These are phyloP conservation scores for Serendipita sp. DNA, from an alignment of 768 basidiomycete genomes.

Conservation along the genomic window DNA sequence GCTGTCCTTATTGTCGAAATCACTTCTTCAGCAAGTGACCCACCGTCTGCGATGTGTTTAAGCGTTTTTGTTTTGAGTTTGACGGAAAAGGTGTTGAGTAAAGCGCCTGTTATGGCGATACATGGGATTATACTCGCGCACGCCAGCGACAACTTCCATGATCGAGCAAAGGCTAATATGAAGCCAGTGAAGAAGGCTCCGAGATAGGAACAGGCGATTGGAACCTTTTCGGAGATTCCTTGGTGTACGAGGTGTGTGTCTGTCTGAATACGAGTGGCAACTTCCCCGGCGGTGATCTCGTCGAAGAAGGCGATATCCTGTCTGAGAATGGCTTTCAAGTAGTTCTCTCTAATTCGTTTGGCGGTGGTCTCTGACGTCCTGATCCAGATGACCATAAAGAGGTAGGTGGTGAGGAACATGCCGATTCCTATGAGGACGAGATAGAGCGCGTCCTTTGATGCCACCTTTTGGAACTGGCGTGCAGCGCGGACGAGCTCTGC, in stretches of 20 bases:
- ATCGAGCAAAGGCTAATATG: constrained; percentile 40
- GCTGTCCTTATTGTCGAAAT: constrained; percentile 79
- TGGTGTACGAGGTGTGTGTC: constrained; percentile 83
- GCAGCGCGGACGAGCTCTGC: constrained; percentile 22
- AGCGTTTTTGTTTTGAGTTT: constrained; percentile 32
- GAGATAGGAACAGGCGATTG: constrained; percentile 46
- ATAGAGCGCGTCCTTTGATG: constrained; percentile 44
- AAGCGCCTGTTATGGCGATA: constrained; percentile 52
- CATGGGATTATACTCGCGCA: constrained; percentile 70
- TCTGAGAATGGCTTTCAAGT: constrained; percentile 62
- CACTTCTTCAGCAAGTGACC: constrained; percentile 81
- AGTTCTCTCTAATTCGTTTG: constrained; percentile 68
- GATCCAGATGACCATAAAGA: constrained; percentile 22
- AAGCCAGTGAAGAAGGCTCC: constrained; percentile 69
- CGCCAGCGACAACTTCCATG: constrained; percentile 68
- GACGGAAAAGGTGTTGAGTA: constrained; percentile 56
- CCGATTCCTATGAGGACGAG: constrained; percentile 55
- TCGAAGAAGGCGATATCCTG: constrained; percentile 88
- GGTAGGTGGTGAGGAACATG: constrained; percentile 50
- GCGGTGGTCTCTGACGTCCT: constrained; percentile 54
- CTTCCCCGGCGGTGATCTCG: constrained; percentile 79
- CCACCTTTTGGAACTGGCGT: constrained; percentile 32
- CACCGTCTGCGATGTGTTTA: constrained; percentile 59
- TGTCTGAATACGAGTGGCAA: constrained; percentile 82
- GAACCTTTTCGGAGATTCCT: constrained; percentile 81